Conservation (phyloP, 1,284 basidiomycete genomes). For the Trichosporon asahii region DNA sequence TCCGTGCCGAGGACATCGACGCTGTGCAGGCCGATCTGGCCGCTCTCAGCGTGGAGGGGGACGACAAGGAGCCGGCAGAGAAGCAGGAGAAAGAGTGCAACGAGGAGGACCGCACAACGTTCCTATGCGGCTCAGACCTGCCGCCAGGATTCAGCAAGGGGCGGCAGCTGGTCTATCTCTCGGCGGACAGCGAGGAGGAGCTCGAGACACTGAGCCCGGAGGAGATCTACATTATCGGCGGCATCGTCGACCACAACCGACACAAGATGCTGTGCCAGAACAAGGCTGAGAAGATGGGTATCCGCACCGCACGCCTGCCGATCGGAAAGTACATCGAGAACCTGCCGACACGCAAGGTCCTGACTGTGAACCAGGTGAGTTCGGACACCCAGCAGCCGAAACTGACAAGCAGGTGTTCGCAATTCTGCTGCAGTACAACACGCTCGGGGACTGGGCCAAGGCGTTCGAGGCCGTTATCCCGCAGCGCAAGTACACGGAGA, state of each 20-base stretch:
- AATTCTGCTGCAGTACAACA: conserved; percentile 86
- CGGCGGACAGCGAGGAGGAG: conserved; percentile 87
- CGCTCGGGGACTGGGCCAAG: conserved; percentile 72
- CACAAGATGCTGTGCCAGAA: conserved; percentile 92
- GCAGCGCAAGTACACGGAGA: conserved; percentile 68
- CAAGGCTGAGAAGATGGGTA: conserved; percentile 71
- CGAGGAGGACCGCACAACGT: conserved; percentile 24
- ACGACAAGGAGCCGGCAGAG: not conserved
- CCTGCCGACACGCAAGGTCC: conserved; percentile 84
- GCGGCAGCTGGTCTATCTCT: conserved; percentile 79
- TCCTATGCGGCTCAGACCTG: conserved; percentile 25
- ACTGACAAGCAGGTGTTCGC: conserved; percentile 63
- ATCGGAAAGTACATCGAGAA: conserved; percentile 81
- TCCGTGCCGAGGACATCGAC: conserved; percentile 66
- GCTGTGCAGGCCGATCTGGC: conserved; percentile 20
- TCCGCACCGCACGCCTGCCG: conserved; percentile 84
- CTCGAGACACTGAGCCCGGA: conserved; percentile 72
- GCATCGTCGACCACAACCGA: conserved; percentile 93
- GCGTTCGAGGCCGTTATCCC: conserved; percentile 84
- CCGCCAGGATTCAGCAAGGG: conserved; percentile 33
- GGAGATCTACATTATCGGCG: conserved; percentile 93
- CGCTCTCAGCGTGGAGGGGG: conserved; percentile 13
- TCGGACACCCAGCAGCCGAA: not conserved
- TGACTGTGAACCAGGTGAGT: conserved; percentile 87
- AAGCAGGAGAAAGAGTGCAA: conserved; percentile 1